Percentiles rank a stretch among this genome's conserved stretches.
phyloP scores from a whole-genome alignment of 2,329 filamentous ascomycete species.

The Neocatenulostroma microsporum region DNA sequence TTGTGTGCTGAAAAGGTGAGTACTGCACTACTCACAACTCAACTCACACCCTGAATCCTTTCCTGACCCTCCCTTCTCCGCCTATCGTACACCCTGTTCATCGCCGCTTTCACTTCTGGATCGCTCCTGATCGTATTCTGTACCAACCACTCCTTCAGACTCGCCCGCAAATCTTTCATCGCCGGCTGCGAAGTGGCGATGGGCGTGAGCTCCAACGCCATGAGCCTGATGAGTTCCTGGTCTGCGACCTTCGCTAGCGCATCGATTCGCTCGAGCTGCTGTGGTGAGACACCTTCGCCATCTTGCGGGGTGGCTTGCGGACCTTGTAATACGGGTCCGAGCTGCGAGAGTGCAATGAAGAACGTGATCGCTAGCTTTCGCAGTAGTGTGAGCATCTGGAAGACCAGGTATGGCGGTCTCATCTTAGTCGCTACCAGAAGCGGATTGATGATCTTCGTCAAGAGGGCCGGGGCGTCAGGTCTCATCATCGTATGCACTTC shows the following conservation, averaged over 20 bases:
- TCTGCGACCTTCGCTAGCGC: conserved; percentile 53
- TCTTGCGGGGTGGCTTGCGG: conserved; percentile 11
- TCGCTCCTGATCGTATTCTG: conserved; percentile 75
- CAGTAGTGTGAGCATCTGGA: conserved; percentile 69
- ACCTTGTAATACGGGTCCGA: conserved; percentile 58
- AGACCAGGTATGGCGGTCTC: conserved; percentile 66
- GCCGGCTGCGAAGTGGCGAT: conserved; percentile 58
- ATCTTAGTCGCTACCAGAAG: conserved; percentile 33
- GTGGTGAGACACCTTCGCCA: conserved; percentile 38
- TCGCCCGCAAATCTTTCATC: conserved; percentile 57
- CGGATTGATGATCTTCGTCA: conserved; percentile 43
- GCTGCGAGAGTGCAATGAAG: conserved; percentile 75
- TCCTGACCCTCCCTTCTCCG: conserved; percentile 25
- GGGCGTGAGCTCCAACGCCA: conserved; percentile 73
- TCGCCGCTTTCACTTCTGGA: conserved; percentile 72
- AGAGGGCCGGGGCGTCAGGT: conserved; percentile 37
- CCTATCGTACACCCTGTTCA: conserved; percentile 56
- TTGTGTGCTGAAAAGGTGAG: no score
- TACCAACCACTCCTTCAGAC: conserved; percentile 78
- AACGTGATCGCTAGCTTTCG: conserved; percentile 69
- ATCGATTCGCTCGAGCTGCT: conserved; percentile 62
- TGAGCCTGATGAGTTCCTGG: conserved; percentile 58
- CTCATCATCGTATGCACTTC: conserved; percentile 53
- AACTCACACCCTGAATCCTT: no score
- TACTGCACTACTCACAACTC: no score